Base-by-base conservation (phyloP, 2,329 filamentous ascomycete species). In the Ilyonectria robusta region DNA sequence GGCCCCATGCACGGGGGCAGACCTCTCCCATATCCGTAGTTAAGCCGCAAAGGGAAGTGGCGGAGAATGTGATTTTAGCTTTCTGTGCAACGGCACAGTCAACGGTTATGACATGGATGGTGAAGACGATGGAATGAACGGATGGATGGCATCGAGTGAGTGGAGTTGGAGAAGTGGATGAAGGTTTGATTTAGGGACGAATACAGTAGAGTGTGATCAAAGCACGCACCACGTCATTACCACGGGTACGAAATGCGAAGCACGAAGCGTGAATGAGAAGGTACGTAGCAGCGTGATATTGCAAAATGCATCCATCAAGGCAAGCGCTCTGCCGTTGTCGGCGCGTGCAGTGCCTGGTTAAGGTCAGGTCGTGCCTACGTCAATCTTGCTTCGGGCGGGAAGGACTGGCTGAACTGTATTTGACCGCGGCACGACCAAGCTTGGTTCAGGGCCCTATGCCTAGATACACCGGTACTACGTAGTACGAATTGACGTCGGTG, bases 1-100 rank as follows among this genome's bases (percentile, higher is more conserved):
- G 35, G 57, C 51, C 56, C 62, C 62, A 55, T 65, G 51, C 62
- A 37, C 47, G 19, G 31, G 40, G n/a, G 29, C 50, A 48, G 33
- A n/a, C 7, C 8, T 33, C 48, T 29, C n/a, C 33, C 44, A 42
- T 26, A 35, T 44, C 35, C 21, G 35, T 23, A 53, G 53, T 35
- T 23, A 50, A 62, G 35, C 31, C 19, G 35, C 26, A 40, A 50
- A 13, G 21, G 51, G 29, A 33, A 33, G 31, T 35, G 59, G 29
- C 26, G 42, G 33, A 48, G 21, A 46, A 54, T 26, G 46, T 33
- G 44, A 57, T 11, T 57, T 57, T 62, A 44, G 37, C 37, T 62
- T 63, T 56, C 50, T 55, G 40, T 4, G 40, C 40, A n/a, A 42
- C 15, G 40, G 40, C 40, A 17, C 40, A 42, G 17, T 42, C 40